A percentile compares a stretch with the other conserved stretches of the same genome.
phyloP scores from a whole-genome alignment of 768 basidiomycete species.

The Serpula lacrymans region DNA sequence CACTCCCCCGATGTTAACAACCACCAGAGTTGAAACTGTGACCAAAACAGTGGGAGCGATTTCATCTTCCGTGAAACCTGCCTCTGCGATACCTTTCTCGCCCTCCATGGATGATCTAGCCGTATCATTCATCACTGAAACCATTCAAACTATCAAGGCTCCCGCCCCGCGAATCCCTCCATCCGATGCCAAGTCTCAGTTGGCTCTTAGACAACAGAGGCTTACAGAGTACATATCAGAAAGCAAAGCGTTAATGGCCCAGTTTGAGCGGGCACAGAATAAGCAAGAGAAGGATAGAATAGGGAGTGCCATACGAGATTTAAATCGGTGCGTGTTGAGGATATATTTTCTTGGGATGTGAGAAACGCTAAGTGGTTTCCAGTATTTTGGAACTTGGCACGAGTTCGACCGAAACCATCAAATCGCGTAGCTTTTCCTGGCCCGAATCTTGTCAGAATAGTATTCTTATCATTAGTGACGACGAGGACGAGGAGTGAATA shows the following conservation, averaged over 20 bases:
- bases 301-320: conserved; percentile 44
- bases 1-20: neutral
- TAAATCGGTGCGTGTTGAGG: conserved; percentile 47
- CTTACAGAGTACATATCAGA: conserved; percentile 52
- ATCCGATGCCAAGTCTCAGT: conserved; percentile 21
- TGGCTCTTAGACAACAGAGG: conserved; percentile 46
- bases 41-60: conserved; percentile 5
- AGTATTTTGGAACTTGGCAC: conserved; percentile 11
- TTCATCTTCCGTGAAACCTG: conserved; percentile 3
- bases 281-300: conserved; percentile 52
- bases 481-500: conserved; percentile 35
- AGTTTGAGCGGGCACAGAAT: conserved; percentile 40
- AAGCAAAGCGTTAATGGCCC: conserved; percentile 48
- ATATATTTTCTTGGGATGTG: neutral
- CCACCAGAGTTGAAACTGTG: neutral
- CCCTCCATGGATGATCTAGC: conserved; percentile 46
- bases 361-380: conserved; percentile 2
- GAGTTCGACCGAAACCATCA: neutral
- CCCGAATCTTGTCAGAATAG: conserved; percentile 38
- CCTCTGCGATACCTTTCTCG: conserved; percentile 1
- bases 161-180: conserved; percentile 9
- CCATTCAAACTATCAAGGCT: conserved; percentile 44
- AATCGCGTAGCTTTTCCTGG: conserved; percentile 31
- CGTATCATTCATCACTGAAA: conserved; percentile 54
- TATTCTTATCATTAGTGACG: conserved; percentile 50